Percentiles rank a stretch among this genome's conserved stretches.
phyloP scores from a whole-genome alignment of 257 asterid genomes.

The Eucommia ulmoides region DNA sequence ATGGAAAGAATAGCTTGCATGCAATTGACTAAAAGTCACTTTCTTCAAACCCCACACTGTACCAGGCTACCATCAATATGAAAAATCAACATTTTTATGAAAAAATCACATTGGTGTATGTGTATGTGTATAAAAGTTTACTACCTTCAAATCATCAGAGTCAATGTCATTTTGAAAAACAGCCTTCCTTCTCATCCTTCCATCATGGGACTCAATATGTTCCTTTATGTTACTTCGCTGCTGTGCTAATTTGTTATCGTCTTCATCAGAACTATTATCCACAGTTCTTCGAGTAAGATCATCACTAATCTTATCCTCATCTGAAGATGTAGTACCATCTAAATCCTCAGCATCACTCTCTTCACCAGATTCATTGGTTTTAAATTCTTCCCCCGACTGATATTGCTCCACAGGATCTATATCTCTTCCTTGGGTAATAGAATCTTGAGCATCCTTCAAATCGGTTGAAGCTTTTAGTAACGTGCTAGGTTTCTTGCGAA shows the following conservation, averaged over 20 bases:
- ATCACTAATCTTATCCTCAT: slow-evolving; percentile 14
- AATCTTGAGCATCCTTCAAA: slow-evolving; percentile 22
- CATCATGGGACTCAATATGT: slow-evolving; percentile 49
- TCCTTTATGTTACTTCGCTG: slow-evolving; percentile 31
- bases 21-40: no score
- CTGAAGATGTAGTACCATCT: slow-evolving; percentile 22
- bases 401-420: slow-evolving; percentile 30
- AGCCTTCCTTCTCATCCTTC: slow-evolving; percentile 93
- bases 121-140: no score
- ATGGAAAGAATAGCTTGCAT: no score
- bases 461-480: slow-evolving; percentile 19
- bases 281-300: slow-evolving; percentile 13
- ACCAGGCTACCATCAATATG: no score
- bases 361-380: slow-evolving; percentile 31
- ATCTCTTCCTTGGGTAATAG: slow-evolving; percentile 11
- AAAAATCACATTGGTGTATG: no score
- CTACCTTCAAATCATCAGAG: slow-evolving; percentile 36
- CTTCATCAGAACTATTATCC: slow-evolving; percentile 51
- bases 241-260: slow-evolving; percentile 23
- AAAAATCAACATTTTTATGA: no score
- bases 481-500: slow-evolving; percentile 35
- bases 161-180: slow-evolving; percentile 55
- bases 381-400: slow-evolving; percentile 24
- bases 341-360: slow-evolving; percentile 36
- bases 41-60: no score